phyloP scores from a whole-genome alignment of 148 eudicot genomes.

The Vaccinium macrocarpon region DNA sequence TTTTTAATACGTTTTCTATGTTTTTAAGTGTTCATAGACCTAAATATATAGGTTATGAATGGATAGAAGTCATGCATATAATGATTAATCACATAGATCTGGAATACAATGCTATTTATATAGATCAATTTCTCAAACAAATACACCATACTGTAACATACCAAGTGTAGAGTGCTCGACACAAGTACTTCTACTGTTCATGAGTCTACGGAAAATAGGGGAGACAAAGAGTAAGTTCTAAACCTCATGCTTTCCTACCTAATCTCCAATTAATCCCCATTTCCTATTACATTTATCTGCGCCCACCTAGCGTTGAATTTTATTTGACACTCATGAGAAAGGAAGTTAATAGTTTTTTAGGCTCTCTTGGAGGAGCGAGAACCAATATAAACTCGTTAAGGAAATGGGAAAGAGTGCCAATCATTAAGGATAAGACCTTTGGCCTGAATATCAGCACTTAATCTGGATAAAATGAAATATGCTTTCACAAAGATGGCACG shows the following conservation, averaged over 20 bases:
- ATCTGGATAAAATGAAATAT: background rate
- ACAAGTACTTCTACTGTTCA: no score
- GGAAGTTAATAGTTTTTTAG: background rate
- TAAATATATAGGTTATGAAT: no score
- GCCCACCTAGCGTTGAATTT: background rate
- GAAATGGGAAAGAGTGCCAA: background rate
- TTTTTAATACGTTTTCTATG: no score
- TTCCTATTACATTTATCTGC: background rate
- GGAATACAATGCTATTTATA: no score
- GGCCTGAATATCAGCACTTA: background rate
- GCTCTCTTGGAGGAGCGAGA: background rate
- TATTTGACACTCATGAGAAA: background rate
- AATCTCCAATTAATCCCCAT: background rate
- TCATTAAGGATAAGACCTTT: background rate
- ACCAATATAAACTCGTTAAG: background rate
- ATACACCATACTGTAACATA: no score
- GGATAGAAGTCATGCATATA: no score
- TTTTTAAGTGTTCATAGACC: no score
- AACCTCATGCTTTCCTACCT: background rate
- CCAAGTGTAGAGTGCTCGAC: no score
- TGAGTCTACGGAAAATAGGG: background rate
- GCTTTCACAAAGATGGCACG: no score
- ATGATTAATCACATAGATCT: no score
- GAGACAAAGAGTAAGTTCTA: background rate
- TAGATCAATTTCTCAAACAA: no score